phyloP scores from a whole-genome alignment of 2,329 filamentous ascomycete species.

The Macrophomina phaseolina region DNA sequence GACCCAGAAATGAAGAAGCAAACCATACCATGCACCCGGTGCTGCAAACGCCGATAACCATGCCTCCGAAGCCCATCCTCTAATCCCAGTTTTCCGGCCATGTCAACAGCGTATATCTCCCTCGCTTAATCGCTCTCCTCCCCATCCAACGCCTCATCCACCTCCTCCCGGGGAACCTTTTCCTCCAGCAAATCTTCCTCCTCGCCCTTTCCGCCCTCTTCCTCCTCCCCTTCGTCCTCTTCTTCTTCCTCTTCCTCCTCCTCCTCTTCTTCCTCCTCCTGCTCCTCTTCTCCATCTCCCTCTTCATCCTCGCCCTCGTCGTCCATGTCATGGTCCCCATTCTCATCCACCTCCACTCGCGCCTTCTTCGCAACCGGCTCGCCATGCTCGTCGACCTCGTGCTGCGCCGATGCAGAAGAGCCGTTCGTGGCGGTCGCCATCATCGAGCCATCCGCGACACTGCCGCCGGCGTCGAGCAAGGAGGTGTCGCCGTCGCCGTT shows the following conservation, averaged over 20 bases:
- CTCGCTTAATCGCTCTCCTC: constrained; percentile 49
- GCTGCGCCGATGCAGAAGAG: not conserved
- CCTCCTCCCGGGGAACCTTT: constrained; percentile 50
- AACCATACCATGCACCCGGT: not conserved
- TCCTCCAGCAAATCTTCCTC: constrained; percentile 57
- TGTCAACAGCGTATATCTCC: not conserved
- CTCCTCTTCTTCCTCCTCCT: constrained; percentile 53
- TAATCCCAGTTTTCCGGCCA: no score
- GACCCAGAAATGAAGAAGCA: not conserved
- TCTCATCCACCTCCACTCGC: constrained; percentile 32
- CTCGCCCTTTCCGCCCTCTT: constrained; percentile 60
- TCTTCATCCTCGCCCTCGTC: constrained; percentile 49
- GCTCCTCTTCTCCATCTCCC: constrained; percentile 50
- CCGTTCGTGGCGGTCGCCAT: not conserved
- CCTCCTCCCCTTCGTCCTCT: constrained; percentile 58
- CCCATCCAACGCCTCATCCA: constrained; percentile 61
- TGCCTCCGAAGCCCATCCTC: not conserved
- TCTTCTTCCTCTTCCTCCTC: constrained; percentile 54
- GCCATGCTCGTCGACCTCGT: constrained; percentile 19
- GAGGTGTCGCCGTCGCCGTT: not conserved
- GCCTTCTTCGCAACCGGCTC: constrained; percentile 27
- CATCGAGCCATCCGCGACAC: not conserved
- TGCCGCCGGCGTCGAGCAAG: not conserved
- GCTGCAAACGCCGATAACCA: constrained; percentile 12
- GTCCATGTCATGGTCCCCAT: constrained; percentile 40